Conservation (phyloP, 495 filamentous ascomycete species). For the Podospora australis region DNA sequence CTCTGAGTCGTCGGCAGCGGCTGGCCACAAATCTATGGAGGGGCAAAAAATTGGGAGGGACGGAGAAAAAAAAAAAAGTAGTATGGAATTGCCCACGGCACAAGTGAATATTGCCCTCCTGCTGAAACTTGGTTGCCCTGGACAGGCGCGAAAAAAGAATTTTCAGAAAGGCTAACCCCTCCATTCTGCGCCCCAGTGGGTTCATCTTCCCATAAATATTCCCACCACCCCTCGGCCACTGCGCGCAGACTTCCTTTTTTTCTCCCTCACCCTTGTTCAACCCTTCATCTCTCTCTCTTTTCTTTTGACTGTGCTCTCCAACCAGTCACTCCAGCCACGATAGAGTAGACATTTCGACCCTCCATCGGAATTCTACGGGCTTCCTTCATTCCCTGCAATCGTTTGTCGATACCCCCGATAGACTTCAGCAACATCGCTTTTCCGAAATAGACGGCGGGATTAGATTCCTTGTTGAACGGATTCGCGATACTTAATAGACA, state of each 20-base stretch:
- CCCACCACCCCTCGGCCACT: conserved; percentile 12
- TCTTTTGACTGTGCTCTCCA: conserved; percentile 21
- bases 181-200: conserved; percentile 15
- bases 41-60: conserved; percentile 14
- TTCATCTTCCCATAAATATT: conserved; percentile 21
- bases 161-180: conserved; percentile 24
- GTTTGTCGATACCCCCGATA: conserved; percentile 22
- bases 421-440: conserved; percentile 11
- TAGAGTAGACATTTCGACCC: conserved; percentile 35
- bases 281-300: conserved; percentile 23
- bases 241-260: conserved; percentile 21
- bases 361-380: conserved; percentile 35
- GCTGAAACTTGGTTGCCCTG: conserved; percentile 12
- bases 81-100: too few species aligned
- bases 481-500: conserved; percentile 11
- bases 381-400: conserved; percentile 8
- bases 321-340: conserved; percentile 31
- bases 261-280: conserved; percentile 10
- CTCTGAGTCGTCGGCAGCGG: conserved; percentile 13
- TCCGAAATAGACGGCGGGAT: conserved; percentile 26
- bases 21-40: conserved; percentile 19
- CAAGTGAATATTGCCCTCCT: too few species aligned
- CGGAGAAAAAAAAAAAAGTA: too few species aligned
- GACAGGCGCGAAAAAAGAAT: conserved; percentile 20
- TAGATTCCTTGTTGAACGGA: conserved; percentile 17